Base-by-base conservation (phyloP, 129 eudicot species). In the Silybum marianum region DNA sequence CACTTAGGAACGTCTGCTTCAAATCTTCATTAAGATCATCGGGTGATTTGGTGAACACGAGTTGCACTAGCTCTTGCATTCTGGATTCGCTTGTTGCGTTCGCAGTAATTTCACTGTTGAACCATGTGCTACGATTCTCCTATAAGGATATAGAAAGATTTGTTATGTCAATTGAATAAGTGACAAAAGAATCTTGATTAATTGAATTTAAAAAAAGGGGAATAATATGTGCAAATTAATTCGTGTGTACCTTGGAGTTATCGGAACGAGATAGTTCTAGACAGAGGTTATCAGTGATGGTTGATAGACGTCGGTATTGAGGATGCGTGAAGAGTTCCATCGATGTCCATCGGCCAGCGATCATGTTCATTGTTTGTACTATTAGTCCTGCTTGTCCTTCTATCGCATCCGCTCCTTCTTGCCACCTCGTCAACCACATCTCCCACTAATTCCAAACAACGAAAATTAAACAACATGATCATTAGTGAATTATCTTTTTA, bases 351-450 rank as follows among this genome's bases (percentile, higher is more conserved):
- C 87, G 80, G 38, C 82, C 87, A 1, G 86, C 81, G 9, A 87
- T 85, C 54, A 90, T 32, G 75, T 84, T 87, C 72, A 95, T 83
- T 0, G 91, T 92, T 26, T 73, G 88, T 26, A 89, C 86, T 2
- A 92, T 18, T 14, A 95, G 74, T 54, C 89, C 91, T 3, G 94
- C 93, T 24, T 92, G 86, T 13, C 92, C 88, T 81, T 84, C 72
- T n/a, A 78, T 71, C 78, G 71, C 82, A 62, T 83, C 91, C 26
- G 77, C 91, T 32, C 87, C 91, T 23, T 82, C 83, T 84, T 80
- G 87, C 94, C 94, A 90, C 24, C 84, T 84, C 58, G 75, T 72
- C 74, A 95, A 14, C 99, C 97, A 92, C 71, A 80, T 90, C 44
- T 71, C 86, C 95, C 97, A 91, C 98, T 94, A 75, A 6, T 21